Base-by-base conservation (phyloP, 1,139 yeast genomes). In the Taphrina populina region DNA sequence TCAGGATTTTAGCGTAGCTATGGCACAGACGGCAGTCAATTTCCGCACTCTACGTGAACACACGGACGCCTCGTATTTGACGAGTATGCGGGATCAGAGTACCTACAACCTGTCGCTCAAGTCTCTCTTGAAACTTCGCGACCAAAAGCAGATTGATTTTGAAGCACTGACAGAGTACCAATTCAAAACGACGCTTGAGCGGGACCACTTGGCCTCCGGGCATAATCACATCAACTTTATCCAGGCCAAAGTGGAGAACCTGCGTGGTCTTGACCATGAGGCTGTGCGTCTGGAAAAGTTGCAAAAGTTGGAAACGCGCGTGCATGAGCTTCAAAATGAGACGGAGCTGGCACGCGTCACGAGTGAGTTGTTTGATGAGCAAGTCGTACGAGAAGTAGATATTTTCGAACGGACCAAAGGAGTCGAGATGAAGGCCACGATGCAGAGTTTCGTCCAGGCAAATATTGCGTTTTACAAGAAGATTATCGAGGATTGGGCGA, bases 91-190 rank as follows among this genome's bases (percentile, higher is more conserved):
- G 63, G 97, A 92, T 69, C 77, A 94, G 71, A 88, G 92, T 61
- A 90, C 86, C 70, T 92, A 88, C 65, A 83, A 90, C 52, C 76
- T 79, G 37, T 81, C 92, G 29, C 76, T 92, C 63, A 85, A 88
- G 63, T 80, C 78, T 59, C 73, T 90, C 61, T 79, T 92, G 58
- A 90, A 85, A 66, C 76, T 86, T 56, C 88, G 92, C 62, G 98
- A 92, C 66, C 92, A 88, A 66, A 90, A 90, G 68, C 90, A 86
- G 63, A 79, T 90, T 36, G 98, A 92, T 68, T 81, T 84, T 64
- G 96, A 92, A 66, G 95, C 86, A 46, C 74, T 92, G 52, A 80
- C 81, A 43, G 95, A 85, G 57, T 90, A 90, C 67, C 73, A 88
- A 56, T 74, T 76, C 43, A 84, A 86, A 65, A 81, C 95, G 0